Conservation (phyloP, 345 rosid species). For the Eucalyptus cloeziana region DNA sequence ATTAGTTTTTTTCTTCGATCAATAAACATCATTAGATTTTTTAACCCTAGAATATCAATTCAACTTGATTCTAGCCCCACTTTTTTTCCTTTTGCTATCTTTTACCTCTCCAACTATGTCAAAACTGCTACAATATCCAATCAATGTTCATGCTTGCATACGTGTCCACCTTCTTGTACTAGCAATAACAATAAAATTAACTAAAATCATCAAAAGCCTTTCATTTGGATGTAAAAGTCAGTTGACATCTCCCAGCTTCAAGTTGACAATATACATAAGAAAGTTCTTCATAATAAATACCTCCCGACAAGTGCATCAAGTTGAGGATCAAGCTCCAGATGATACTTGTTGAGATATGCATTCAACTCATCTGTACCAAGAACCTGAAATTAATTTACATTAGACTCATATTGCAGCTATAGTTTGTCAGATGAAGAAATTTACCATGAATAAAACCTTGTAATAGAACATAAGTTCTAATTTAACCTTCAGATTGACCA, state of each 20-base stretch:
- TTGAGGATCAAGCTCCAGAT: slow-evolving; percentile 85
- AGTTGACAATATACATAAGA: not conserved
- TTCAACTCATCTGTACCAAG: slow-evolving; percentile 89
- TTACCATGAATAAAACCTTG: not conserved
- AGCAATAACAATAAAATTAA: not conserved
- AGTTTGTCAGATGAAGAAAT: not conserved
- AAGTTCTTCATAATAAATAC: slow-evolving; percentile 14
- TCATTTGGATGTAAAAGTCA: not conserved
- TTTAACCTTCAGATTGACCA: not conserved
- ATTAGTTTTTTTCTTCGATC: not conserved
- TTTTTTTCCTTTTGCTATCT: not conserved
- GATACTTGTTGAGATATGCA: slow-evolving; percentile 84
- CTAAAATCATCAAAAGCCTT: not conserved
- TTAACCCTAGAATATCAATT: not conserved
- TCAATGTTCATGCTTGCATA: not conserved
- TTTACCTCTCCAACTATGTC: not conserved
- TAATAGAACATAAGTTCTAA: not conserved
- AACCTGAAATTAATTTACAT: slow-evolving; percentile 26
- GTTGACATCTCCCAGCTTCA: not conserved
- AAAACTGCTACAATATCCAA: not conserved
- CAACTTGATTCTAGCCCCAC: not conserved
- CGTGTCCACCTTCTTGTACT: not conserved
- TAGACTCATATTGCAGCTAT: not conserved
- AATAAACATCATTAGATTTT: not conserved
- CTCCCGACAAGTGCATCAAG: slow-evolving; percentile 90